These are phyloP conservation scores for Multifurca ochricompacta DNA, from an alignment of 768 basidiomycete genomes.

Conservation along the genomic window DNA sequence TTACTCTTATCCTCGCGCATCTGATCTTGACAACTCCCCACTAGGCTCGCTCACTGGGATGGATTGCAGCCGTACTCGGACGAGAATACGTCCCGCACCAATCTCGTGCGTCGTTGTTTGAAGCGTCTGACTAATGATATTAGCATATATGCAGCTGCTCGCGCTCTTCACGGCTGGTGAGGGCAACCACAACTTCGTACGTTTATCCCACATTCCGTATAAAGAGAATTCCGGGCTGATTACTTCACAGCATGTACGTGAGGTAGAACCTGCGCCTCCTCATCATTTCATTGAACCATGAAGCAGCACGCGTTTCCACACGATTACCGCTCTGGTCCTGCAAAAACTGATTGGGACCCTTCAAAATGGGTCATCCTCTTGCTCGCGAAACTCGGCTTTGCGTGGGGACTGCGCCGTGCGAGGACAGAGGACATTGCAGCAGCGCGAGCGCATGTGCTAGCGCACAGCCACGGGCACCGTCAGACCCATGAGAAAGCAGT, in stretches of 20 bases:
- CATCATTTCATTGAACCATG: not conserved
- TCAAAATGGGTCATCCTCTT: constrained; percentile 68
- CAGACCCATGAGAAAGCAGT: constrained; percentile 1
- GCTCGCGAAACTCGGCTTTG: constrained; percentile 43
- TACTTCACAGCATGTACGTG: constrained; percentile 38
- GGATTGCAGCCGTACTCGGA: constrained; percentile 76
- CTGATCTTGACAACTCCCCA: not conserved
- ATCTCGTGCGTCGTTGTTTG: constrained; percentile 40
- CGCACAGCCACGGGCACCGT: constrained; percentile 29
- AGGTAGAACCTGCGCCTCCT: not conserved
- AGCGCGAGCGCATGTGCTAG: constrained; percentile 41
- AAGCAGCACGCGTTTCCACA: constrained; percentile 67
- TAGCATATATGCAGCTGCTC: constrained; percentile 38
- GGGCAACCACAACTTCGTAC: constrained; percentile 71
- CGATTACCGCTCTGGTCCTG: constrained; percentile 66
- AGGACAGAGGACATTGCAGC: constrained; percentile 41
- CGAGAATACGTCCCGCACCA: constrained; percentile 71
- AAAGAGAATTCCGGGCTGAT: not conserved
- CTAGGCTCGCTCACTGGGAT: constrained; percentile 70
- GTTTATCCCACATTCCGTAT: constrained; percentile 21
- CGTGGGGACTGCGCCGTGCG: constrained; percentile 42
- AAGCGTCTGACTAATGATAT: not conserved
- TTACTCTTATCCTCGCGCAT: not conserved
- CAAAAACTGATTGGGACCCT: constrained; percentile 62
- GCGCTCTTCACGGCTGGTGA: constrained; percentile 68